These are phyloP conservation scores for Phialophora macrospora DNA, from an alignment of 2,329 filamentous ascomycete species.

Conservation along the genomic window DNA sequence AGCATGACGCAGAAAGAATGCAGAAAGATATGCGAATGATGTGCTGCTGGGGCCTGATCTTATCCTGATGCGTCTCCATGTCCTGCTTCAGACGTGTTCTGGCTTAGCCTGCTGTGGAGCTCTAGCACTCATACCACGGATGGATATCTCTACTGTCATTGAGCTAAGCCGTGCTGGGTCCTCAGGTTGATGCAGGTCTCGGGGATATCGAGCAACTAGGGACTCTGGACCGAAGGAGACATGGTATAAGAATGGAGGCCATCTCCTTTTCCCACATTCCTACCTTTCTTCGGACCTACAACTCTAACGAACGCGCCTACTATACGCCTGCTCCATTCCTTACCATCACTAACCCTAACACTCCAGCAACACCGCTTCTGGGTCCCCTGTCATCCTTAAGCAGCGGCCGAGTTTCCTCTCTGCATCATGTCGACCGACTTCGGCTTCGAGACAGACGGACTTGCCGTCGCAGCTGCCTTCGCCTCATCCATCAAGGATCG, in stretches of 20 bases:
- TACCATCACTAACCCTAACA: not conserved
- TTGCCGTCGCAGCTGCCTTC: conserved; percentile 32
- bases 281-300: not conserved
- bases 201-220: not conserved
- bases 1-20: not conserved
- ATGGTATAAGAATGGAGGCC: not conserved
- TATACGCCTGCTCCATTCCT: not conserved
- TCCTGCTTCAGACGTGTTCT: too few species aligned
- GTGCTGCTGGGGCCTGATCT: not conserved
- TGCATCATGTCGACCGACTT: conserved; percentile 20
- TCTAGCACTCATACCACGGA: too few species aligned
- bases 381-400: not conserved
- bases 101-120: too few species aligned
- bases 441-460: conserved; percentile 26
- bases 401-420: not conserved
- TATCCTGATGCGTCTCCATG: not conserved
- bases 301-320: not conserved
- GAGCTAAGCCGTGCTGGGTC: too few species aligned
- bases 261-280: not conserved
- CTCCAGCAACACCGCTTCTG: not conserved
- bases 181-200: not conserved
- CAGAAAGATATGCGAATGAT: not conserved
- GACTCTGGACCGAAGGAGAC: too few species aligned
- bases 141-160: too few species aligned
- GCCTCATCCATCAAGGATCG: conserved; percentile 31